Conservation (phyloP, 371 early-diverging fungal genomes). For the Rhizopus sp. region DNA sequence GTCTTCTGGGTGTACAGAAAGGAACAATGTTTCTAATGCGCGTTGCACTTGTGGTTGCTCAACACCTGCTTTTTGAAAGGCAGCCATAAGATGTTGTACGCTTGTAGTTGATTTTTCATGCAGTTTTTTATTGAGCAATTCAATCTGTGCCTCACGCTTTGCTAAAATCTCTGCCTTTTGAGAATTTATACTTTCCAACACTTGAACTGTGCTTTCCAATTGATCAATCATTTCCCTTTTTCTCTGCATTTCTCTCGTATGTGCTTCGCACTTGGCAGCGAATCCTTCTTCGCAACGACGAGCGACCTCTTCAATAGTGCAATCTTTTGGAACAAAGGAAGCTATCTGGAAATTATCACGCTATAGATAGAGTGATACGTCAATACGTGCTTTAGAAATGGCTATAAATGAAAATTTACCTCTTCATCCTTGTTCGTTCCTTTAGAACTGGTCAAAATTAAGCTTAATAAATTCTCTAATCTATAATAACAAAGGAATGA, state of each 20-base stretch:
- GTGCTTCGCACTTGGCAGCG: conserved; percentile 17
- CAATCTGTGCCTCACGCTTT: conserved; percentile 20
- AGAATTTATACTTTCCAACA: conserved; percentile 6
- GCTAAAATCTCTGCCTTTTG: conserved; percentile 16
- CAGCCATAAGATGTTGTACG: neutral
- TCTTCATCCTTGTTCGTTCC: conserved; percentile 10
- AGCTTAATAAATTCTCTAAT: conserved; percentile 30
- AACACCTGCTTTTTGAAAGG: neutral
- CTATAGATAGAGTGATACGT: neutral
- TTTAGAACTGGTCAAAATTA: conserved; percentile 43
- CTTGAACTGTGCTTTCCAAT: conserved; percentile 9
- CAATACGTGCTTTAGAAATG: neutral
- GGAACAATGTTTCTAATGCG: too few relatives aligned
- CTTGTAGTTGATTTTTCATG: neutral
- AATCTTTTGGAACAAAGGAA: neutral
- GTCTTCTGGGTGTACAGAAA: too few relatives aligned
- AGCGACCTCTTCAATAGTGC: conserved; percentile 36
- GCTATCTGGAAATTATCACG: neutral
- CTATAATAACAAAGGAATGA: conserved; percentile 9
- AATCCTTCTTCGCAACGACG: conserved; percentile 40
- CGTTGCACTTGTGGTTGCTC: too few relatives aligned
- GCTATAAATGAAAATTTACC: neutral
- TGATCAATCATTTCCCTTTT: conserved; percentile 3
- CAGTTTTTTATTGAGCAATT: neutral
- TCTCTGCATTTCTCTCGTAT: conserved; percentile 18